phyloP scores from a whole-genome alignment of 2,329 filamentous ascomycete species.

The Hymenoscyphus repandus region DNA sequence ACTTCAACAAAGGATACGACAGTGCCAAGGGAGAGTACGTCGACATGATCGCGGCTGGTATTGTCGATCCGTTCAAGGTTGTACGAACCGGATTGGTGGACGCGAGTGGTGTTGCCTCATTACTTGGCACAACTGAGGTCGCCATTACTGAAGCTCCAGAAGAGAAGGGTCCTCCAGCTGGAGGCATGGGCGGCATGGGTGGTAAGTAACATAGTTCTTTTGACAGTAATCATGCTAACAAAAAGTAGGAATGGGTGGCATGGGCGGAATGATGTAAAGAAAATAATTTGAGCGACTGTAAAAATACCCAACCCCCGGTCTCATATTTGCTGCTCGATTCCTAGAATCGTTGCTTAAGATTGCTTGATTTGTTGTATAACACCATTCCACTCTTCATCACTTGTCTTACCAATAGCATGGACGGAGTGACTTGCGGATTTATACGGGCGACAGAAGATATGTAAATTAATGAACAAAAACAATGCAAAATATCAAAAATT shows the following conservation, averaged over 20 bases:
- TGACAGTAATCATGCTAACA: conserved; percentile 11
- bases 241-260: conserved; percentile 33
- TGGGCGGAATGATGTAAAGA: conserved; percentile 34
- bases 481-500: conserved; percentile 16
- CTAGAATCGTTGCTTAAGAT: conserved; percentile 10
- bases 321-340: conserved; percentile 11
- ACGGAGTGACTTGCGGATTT: conserved; percentile 25
- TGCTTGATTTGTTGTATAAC: conserved; percentile 27
- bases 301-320: conserved; percentile 25
- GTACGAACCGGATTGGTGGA: conserved; percentile 94
- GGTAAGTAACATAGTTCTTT: conserved; percentile 33
- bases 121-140: conserved; percentile 96
- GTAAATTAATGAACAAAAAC: conserved; percentile 28
- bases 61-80: conserved; percentile 98
- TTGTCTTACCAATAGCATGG: conserved; percentile 28
- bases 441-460: conserved; percentile 17
- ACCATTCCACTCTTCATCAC: conserved; percentile 26
- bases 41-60: conserved; percentile 96
- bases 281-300: conserved; percentile 15
- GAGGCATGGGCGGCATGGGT: conserved; percentile 42
- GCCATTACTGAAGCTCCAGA: conserved; percentile 97
- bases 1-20: conserved; percentile 99
- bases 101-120: conserved; percentile 90
- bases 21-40: conserved; percentile 96
- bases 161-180: conserved; percentile 66